Evolutionary conservation across 768 basidiomycete species (phyloP).

Genomic region (Lyophyllum semitale): DNA sequence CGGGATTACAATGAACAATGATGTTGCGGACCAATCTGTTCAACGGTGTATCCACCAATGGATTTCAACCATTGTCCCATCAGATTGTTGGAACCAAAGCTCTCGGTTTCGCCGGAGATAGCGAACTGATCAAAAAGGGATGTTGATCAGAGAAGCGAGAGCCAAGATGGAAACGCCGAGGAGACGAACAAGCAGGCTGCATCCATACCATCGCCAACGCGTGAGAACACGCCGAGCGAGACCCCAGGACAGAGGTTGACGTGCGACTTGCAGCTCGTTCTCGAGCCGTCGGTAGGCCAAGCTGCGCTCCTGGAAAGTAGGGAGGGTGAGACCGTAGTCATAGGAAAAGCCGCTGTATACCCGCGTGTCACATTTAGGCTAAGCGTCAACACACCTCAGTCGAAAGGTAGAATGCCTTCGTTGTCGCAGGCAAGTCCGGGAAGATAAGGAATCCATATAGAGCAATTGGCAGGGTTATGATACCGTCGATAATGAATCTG

Average conservation of each 20-base stretch:
- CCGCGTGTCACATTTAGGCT: neutral
- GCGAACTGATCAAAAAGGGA: slow-evolving; percentile 46
- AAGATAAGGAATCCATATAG: slow-evolving; percentile 73
- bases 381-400: slow-evolving; percentile 42
- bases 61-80: slow-evolving; percentile 75
- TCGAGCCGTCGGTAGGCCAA: slow-evolving; percentile 53
- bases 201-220: slow-evolving; percentile 70
- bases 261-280: slow-evolving; percentile 39
- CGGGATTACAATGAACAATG: neutral
- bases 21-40: slow-evolving; percentile 50
- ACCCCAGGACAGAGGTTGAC: slow-evolving; percentile 47
- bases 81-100: slow-evolving; percentile 68
- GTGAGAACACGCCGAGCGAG: slow-evolving; percentile 50
- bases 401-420: slow-evolving; percentile 63
- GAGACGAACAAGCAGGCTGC: slow-evolving; percentile 56
- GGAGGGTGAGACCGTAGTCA: neutral
- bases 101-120: slow-evolving; percentile 66
- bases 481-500: slow-evolving; percentile 68
- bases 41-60: slow-evolving; percentile 60
- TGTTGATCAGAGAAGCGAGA: neutral
- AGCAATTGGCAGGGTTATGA: slow-evolving; percentile 74
- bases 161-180: neutral
- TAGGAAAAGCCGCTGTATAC: slow-evolving; percentile 5
- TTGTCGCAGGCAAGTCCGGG: slow-evolving; percentile 69
- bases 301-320: slow-evolving; percentile 47